Evolutionary conservation across 768 basidiomycete genomes (phyloP).

Genomic region (Leccinum incarnatum): DNA sequence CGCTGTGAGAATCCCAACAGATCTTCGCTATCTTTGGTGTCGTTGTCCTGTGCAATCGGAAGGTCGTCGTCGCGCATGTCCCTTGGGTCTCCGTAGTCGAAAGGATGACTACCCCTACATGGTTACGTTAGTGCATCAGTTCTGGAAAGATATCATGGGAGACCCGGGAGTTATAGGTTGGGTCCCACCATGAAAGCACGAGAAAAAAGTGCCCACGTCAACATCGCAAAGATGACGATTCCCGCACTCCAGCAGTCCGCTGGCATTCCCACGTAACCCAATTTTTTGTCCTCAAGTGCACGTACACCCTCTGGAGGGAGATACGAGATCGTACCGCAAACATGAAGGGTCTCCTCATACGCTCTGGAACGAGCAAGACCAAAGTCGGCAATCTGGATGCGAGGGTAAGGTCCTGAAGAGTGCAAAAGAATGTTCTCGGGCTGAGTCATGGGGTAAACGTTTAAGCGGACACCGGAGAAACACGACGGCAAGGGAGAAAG

Average conservation of each 20-base stretch:
- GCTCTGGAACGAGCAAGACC: slow-evolving; percentile 78
- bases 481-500: background rate
- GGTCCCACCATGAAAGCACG: background rate
- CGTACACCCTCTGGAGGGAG: slow-evolving; percentile 82
- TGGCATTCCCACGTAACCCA: slow-evolving; percentile 80
- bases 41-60: slow-evolving; percentile 13
- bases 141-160: background rate
- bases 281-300: slow-evolving; percentile 69
- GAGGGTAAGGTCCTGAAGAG: slow-evolving; percentile 81
- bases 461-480: background rate
- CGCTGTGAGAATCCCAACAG: slow-evolving; percentile 27
- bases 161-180: background rate
- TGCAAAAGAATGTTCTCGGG: slow-evolving; percentile 83
- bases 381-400: slow-evolving; percentile 83
- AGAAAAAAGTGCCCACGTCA: slow-evolving; percentile 53
- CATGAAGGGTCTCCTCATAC: slow-evolving; percentile 80
- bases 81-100: slow-evolving; percentile 52
- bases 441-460: slow-evolving; percentile 32
- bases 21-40: slow-evolving; percentile 36
- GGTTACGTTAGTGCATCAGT: slow-evolving; percentile 8
- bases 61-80: slow-evolving; percentile 14
- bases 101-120: slow-evolving; percentile 70
- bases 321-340: slow-evolving; percentile 86
- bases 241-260: slow-evolving; percentile 90
- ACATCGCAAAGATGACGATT: slow-evolving; percentile 78